Base-by-base conservation (phyloP, 2,329 filamentous ascomycete genomes). In the Fusarium anguioides region DNA sequence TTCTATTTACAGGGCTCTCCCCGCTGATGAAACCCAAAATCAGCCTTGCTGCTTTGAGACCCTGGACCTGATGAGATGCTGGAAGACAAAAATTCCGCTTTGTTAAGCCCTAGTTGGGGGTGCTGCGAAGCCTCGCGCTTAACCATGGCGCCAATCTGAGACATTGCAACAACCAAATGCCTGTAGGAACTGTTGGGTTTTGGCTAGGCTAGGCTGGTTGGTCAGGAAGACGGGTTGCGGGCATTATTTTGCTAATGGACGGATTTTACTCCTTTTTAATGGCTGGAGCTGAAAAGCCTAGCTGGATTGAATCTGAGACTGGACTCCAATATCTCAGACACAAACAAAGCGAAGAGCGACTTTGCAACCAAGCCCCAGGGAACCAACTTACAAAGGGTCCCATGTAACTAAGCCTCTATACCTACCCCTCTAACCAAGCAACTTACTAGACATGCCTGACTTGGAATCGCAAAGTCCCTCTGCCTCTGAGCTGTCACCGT, bases 21-120 rank as follows among this genome's bases (percentile, higher is more conserved):
- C 31, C 31, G 23, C 49, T 17, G 36, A 66, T 46, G 44, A 47
- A 66, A 53, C 45, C 61, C 48, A 44, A 61, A 73, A 57, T 73
- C 70, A 73, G 65, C 71, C 66, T 70, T 68, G 47, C 63, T 51
- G 51, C 50, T 61, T 37, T 54, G 49, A 58, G 47, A 60, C 44
- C 37, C 21, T 37, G 37, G 47, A 31, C 14, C 56, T 29, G 20
- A 50, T 52, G 33, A 45, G 26, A 52, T 21, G n/a, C 27, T 29
- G 18, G 51, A 48, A 33, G 47, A 40, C 49, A 48, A 48, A 63
- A 57, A 60, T 56, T 48, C 56, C 62, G 56, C 68, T 44, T 39
- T 55, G 47, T 54, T 27, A 27, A 49, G 23, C 31, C 42, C 41
- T 45, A 21, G 36, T 17, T 15, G 14, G 12, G 29, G 18, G 41